phyloP scores from a whole-genome alignment of 2,329 filamentous ascomycete genomes.

The Camillea tinctor region DNA sequence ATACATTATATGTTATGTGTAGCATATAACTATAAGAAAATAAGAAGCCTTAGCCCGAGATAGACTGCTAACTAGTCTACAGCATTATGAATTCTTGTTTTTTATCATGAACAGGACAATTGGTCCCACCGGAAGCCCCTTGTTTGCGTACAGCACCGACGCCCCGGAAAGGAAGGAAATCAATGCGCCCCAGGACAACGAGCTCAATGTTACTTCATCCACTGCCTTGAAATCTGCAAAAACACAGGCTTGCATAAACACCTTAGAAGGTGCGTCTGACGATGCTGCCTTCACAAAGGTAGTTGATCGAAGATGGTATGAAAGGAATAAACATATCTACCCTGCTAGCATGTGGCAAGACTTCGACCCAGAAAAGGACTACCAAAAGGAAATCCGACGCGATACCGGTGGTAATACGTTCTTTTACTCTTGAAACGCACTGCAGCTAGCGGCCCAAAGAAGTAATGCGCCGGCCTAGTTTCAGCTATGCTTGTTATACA shows the following conservation, averaged over 20 bases:
- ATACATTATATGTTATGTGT: not conserved
- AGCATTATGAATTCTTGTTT: constrained; percentile 98
- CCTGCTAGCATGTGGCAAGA: constrained; percentile 95
- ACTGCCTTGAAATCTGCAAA: constrained; percentile 38
- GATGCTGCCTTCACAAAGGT: constrained; percentile 87
- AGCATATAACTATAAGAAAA: too few relatives aligned
- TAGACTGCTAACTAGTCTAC: constrained; percentile 21
- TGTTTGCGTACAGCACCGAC: constrained; percentile 74
- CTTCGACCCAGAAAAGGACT: constrained; percentile 88
- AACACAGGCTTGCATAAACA: constrained; percentile 46
- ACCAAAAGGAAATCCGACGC: constrained; percentile 72
- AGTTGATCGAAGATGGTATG: constrained; percentile 94
- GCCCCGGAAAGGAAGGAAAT: constrained; percentile 33
- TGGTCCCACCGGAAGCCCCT: constrained; percentile 66
- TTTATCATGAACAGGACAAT: constrained; percentile 87
- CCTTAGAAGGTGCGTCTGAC: constrained; percentile 72
- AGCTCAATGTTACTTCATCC: constrained; percentile 36
- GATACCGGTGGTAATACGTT: constrained; percentile 90
- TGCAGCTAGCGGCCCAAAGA: constrained; percentile 1
- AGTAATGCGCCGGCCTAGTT: not conserved
- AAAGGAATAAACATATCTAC: constrained; percentile 97
- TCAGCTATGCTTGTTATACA: not conserved
- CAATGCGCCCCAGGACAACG: constrained; percentile 12
- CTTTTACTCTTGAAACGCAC: constrained; percentile 65
- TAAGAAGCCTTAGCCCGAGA: not conserved